Conservation (phyloP, 1,284 basidiomycete species). For the Malassezia vespertilionis region DNA sequence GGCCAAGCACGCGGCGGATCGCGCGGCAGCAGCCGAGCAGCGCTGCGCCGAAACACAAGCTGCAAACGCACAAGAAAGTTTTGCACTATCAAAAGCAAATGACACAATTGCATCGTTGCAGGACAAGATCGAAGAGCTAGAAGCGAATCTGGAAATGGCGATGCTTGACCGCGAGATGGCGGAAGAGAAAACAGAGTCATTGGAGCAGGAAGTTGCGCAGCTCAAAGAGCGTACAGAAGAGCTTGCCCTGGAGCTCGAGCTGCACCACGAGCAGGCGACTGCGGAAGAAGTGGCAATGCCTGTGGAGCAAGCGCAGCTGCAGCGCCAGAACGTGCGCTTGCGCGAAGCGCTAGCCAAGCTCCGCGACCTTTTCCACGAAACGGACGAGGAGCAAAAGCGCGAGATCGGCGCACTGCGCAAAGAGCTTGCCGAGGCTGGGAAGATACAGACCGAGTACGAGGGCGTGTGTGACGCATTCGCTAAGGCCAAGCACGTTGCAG, state of each 20-base stretch:
- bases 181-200: constrained; percentile 77
- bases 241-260: constrained; percentile 68
- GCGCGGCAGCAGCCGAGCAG: too few relatives aligned
- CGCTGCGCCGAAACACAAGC: too few relatives aligned
- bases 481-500: constrained; percentile 63
- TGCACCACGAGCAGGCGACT: constrained; percentile 55
- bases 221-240: constrained; percentile 68
- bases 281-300: constrained; percentile 21
- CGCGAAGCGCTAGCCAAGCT: constrained; percentile 11
- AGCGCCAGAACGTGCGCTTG: constrained; percentile 18
- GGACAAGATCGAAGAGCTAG: constrained; percentile 59
- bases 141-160: constrained; percentile 85
- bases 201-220: constrained; percentile 65
- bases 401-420: constrained; percentile 79
- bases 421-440: constrained; percentile 53
- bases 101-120: too few relatives aligned
- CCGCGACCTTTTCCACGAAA: constrained; percentile 75
- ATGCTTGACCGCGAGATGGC: constrained; percentile 95
- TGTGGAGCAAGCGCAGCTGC: constrained; percentile 22
- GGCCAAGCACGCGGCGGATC: too few relatives aligned
- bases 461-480: constrained; percentile 23
- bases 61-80: too few relatives aligned
- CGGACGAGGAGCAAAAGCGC: constrained; percentile 69
- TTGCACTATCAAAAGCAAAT: too few relatives aligned
- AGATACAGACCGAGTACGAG: constrained; percentile 26